These are phyloP conservation scores for Biscogniauxia mediterranea DNA, from an alignment of 2,329 filamentous ascomycete genomes.

Conservation along the genomic window DNA sequence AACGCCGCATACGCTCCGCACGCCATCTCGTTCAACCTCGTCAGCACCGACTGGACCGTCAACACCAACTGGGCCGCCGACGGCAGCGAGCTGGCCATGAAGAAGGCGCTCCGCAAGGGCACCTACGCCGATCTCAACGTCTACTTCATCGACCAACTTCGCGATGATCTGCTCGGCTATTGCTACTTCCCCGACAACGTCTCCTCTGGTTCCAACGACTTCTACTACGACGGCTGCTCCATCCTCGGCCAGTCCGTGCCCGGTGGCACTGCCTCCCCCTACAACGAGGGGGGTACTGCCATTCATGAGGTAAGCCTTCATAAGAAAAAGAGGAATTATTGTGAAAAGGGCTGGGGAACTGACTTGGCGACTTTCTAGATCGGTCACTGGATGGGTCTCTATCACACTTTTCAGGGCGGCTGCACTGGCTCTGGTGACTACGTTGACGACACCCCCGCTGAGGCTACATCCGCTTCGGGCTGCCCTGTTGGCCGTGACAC, in stretches of 20 bases:
- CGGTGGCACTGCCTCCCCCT: slow-evolving; percentile 24
- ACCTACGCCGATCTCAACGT: slow-evolving; percentile 46
- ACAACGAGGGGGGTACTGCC: slow-evolving; percentile 37
- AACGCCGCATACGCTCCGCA: slow-evolving; percentile 44
- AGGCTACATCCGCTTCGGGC: slow-evolving; percentile 35
- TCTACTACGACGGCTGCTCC: slow-evolving; percentile 37
- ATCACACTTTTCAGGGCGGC: slow-evolving; percentile 43
- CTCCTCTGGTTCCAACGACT: slow-evolving; percentile 31
- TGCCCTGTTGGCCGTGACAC: slow-evolving; percentile 37
- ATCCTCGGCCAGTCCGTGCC: slow-evolving; percentile 27
- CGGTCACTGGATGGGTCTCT: slow-evolving; percentile 42
- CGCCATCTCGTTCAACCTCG: slow-evolving; percentile 44
- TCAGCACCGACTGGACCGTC: slow-evolving; percentile 43
- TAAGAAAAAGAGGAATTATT: too few relatives aligned
- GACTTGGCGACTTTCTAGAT: slow-evolving; percentile 11
- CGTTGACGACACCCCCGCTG: slow-evolving; percentile 41
- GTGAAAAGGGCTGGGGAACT: neutral
- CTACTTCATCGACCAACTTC: slow-evolving; percentile 42
- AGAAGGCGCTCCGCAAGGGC: slow-evolving; percentile 44
- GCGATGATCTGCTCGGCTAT: slow-evolving; percentile 40
- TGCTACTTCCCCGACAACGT: slow-evolving; percentile 45
- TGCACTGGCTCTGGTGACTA: slow-evolving; percentile 40
- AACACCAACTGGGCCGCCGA: slow-evolving; percentile 47
- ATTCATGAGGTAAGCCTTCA: slow-evolving; percentile 33
- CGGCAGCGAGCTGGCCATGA: slow-evolving; percentile 42